Conservation (phyloP, 495 filamentous ascomycete species). For the Neurospora terricola region DNA sequence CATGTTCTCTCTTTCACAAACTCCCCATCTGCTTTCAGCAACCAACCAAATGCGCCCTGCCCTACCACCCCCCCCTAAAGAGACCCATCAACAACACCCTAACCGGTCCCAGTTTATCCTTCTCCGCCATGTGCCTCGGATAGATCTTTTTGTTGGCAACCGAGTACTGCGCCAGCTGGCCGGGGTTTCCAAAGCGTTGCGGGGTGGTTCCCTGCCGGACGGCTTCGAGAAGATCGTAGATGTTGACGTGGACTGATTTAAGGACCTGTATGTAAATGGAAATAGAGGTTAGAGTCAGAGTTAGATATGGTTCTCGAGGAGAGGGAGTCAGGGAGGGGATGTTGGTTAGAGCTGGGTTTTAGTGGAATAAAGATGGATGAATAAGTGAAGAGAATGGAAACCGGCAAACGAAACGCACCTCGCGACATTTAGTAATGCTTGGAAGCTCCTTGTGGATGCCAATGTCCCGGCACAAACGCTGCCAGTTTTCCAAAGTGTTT, state of each 20-base stretch:
- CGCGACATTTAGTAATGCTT: constrained; percentile 27
- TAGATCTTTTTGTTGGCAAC: constrained; percentile 3
- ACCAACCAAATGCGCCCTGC: background rate
- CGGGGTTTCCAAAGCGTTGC: constrained; percentile 9
- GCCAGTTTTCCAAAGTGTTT: constrained; percentile 23
- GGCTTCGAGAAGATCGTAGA: constrained; percentile 26
- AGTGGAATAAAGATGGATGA: background rate
- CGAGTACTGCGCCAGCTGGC: constrained; percentile 18
- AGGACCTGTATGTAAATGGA: constrained; percentile 12
- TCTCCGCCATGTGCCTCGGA: constrained; percentile 8
- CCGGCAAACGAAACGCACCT: constrained; percentile 12
- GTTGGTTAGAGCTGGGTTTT: background rate
- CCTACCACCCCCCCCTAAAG: background rate
- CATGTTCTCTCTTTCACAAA: background rate
- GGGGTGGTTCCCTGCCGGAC: constrained; percentile 1
- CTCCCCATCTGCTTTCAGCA: background rate
- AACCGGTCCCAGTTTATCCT: constrained; percentile 19
- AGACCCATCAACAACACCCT: constrained; percentile 6
- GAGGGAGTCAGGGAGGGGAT: no score
- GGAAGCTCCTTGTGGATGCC: constrained; percentile 15
- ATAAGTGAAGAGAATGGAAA: background rate
- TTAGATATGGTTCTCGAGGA: background rate
- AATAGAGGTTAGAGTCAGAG: background rate
- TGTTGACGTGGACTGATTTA: constrained; percentile 23
- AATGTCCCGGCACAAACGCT: constrained; percentile 24